Percentiles rank a stretch among this genome's conserved stretches.
These are phyloP conservation scores for Vicia villosa DNA, from an alignment of 306 rosid species.

Conservation along the genomic window DNA sequence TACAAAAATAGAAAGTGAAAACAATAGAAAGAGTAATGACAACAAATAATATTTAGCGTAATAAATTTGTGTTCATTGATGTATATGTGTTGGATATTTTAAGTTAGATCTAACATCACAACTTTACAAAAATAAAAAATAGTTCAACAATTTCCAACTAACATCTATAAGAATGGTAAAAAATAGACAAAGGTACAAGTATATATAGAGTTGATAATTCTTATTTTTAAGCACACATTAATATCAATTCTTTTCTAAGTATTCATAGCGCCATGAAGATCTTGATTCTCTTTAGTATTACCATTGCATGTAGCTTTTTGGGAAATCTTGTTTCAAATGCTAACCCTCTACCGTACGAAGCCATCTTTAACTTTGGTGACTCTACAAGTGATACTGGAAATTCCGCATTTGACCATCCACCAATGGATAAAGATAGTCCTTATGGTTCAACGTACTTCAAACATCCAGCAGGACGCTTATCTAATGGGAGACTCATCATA, in stretches of 20 bases:
- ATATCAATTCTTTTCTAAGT: background rate
- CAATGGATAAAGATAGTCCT: background rate
- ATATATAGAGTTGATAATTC: background rate
- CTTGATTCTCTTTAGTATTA: background rate
- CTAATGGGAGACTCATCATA: constrained; percentile 39
- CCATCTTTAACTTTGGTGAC: constrained; percentile 54
- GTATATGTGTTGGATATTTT: background rate
- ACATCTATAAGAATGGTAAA: background rate
- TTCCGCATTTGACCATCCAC: background rate
- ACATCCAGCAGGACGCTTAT: constrained; percentile 40
- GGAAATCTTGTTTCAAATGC: background rate
- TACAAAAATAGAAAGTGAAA: too few species aligned
- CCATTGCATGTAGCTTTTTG: too few species aligned
- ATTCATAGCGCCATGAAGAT: background rate
- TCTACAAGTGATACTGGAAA: constrained; percentile 60
- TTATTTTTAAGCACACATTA: background rate
- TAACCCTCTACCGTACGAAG: constrained; percentile 27
- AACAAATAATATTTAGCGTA: too few species aligned
- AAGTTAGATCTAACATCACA: background rate
- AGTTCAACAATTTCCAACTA: background rate
- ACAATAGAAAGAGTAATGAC: too few species aligned
- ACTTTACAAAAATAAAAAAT: background rate
- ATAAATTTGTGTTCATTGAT: background rate
- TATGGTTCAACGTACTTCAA: constrained; percentile 54
- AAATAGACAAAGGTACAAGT: background rate